Base-by-base conservation (phyloP, 1,284 basidiomycete species). In the Microbotryum lychnidis-dioicae region DNA sequence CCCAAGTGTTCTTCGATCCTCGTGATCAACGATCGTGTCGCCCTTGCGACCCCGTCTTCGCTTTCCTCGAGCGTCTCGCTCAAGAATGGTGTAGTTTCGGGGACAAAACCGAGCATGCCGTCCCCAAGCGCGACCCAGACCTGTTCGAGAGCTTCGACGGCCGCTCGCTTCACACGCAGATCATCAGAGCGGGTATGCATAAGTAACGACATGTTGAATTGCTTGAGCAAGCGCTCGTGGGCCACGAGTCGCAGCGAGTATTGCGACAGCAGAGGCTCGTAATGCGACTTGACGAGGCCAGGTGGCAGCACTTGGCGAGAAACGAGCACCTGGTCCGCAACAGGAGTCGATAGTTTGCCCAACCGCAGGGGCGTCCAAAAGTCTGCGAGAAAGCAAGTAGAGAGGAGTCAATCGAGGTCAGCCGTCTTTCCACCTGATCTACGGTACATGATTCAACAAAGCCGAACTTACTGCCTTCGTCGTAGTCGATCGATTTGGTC, bases 291-390 rank as follows among this genome's bases (percentile, higher is more conserved):
- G 63, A 64, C 12, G 62, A 61, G 44, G 57, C 31, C 10, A 46
- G 50, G 31, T n/a, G 59, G 65, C 42, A 57, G 55, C 14, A 27
- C 71, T 55, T 64, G 80, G 80, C n/a, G 83, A 73, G 18, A 81
- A 37, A 62, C 75, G 31, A 89, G 77, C 37, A 42, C 37, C 75
- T 93, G 91, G 27, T 79, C 76, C 21, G 87, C 78, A 27, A 92
- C 73, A 0, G 81, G 77, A 2, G 80, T 74, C 2, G 83, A 74
- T 18, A 91, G 75, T 66, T 83, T 82, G 21, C 83, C 80, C 23
- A 91, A 76, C 61, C 86, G 86, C 66, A 88, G 84, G 62, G 90
- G 85, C 27, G 87, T 84, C 93, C 92, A 97, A 80, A 88, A 96
- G 9, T 79, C 89, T 90, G 66, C 2, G 10, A 54, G 14, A 37